Evolutionary conservation across 306 rosid species (phyloP), one percentile per base, ranked within the genome.

Genomic region (Dicorynia guianensis): DNA sequence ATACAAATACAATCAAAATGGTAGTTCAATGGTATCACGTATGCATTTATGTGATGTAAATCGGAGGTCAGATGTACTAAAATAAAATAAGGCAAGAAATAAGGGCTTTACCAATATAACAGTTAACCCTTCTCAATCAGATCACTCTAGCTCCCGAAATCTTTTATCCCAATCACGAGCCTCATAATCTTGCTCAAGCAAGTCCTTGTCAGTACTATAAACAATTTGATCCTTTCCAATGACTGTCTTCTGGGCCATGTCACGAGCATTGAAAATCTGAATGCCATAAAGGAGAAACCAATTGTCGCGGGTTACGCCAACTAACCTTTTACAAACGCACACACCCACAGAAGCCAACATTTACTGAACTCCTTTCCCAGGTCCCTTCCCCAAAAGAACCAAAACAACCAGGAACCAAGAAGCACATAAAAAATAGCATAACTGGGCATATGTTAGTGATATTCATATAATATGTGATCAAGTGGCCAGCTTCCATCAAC

Each of bases 201-300:
- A 76, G 82, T 95, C 99, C 80, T 73, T 88, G 81, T 95, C 99
- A 49, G 98, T 90, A 68, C 96, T 88, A 83, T 95, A 95, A 40
- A 95, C 93, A 86, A 95, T 95, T 85, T 87, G 95, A 84, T 90
- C 98, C 86, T 87, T 85, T 59, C 92, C 92, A 72, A 95, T 92
- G 47, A 95, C 85, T 40, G 84, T 92, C 83, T 72, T 92, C 75
- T 92, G 96, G 61, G 99, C 97, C 97, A 92, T 90, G 83, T 95
- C 89, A 63, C 93, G 92, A 1, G 98, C 99, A 80, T 88, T 92
- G 82, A 90, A 85, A 78, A 95, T 92, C 99, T 95, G 93, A 62
- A 84, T 57, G 46, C 53, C 71, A 68, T 40, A 63, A 69, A 12
- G 14, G 62, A 65, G 20, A 58, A 59, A 49, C 17, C 25, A 63